phyloP scores from a whole-genome alignment of 148 eudicot genomes.

The Dysphania ambrosioides region DNA sequence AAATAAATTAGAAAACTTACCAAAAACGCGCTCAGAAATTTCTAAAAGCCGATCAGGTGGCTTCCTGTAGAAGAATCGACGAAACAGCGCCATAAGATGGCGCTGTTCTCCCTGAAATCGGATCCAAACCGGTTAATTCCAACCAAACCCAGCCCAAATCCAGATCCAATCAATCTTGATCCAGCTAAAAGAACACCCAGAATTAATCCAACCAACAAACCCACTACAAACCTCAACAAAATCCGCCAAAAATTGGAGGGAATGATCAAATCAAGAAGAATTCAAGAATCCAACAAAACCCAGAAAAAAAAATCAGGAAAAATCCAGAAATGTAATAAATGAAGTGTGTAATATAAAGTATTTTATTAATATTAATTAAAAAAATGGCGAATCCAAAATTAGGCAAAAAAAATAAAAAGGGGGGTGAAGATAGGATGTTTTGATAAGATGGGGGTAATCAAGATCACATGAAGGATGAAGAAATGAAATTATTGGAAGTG shows the following conservation, averaged over 20 bases:
- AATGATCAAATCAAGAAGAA: slow-evolving; percentile 3
- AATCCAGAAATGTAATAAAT: slow-evolving; percentile 4
- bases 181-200: slow-evolving; percentile 1
- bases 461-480: slow-evolving; percentile 22
- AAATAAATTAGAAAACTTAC: slow-evolving; percentile 25
- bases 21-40: slow-evolving; percentile 70
- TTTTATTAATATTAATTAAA: not conserved
- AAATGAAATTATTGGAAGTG: slow-evolving; percentile 28
- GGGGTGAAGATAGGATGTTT: slow-evolving; percentile 1
- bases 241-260: not conserved
- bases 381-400: not conserved
- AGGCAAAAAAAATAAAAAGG: not conserved
- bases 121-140: slow-evolving; percentile 50
- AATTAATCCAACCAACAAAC: not conserved
- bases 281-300: slow-evolving; percentile 5
- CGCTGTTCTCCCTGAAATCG: slow-evolving; percentile 57
- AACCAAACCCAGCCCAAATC: not conserved
- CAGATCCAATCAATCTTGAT: slow-evolving; percentile 11
- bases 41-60: slow-evolving; percentile 75
- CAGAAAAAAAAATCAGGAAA: not conserved
- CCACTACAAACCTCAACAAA: not conserved
- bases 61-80: slow-evolving; percentile 63
- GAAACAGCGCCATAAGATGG: slow-evolving; percentile 91
- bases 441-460: not conserved
- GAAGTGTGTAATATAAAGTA: not conserved